Evolutionary conservation across 2,329 filamentous ascomycete genomes (phyloP).

Genomic region (Colletotrichum filicis): DNA sequence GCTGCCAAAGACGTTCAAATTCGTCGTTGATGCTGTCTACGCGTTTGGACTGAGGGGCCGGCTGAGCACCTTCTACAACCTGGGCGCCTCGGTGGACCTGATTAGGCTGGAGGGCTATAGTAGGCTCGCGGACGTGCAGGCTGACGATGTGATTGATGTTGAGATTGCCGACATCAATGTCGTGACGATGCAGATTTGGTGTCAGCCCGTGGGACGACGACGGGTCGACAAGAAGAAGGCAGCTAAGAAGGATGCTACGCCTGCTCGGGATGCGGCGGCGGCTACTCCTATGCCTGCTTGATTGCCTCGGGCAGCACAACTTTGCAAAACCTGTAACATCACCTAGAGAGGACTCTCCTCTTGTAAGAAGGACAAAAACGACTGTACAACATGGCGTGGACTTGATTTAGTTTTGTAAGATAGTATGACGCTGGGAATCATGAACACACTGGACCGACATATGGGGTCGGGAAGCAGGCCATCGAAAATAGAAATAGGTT

Average conservation of each 20-base stretch:
- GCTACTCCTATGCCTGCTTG: background rate
- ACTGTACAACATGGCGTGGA: background rate
- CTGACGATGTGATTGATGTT: conserved; percentile 67
- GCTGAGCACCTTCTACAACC: conserved; percentile 61
- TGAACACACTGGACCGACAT: background rate
- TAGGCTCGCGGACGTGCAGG: conserved; percentile 54
- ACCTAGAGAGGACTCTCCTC: background rate
- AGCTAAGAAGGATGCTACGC: background rate
- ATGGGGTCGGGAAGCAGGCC: background rate
- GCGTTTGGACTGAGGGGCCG: conserved; percentile 49
- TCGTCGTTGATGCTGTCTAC: conserved; percentile 55
- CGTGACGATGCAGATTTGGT: conserved; percentile 25
- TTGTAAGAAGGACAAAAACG: background rate
- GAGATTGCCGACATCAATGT: conserved; percentile 65
- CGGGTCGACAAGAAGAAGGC: too few species aligned
- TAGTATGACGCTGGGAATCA: background rate
- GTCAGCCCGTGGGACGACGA: conserved; percentile 6
- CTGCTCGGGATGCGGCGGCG: background rate
- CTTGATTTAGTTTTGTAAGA: background rate
- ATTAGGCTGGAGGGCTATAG: conserved; percentile 49
- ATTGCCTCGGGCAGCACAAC: background rate
- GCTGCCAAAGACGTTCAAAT: conserved; percentile 59
- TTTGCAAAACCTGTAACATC: background rate
- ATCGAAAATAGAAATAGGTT: too few species aligned
- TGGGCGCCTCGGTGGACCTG: conserved; percentile 53